A percentile compares a stretch with the other conserved stretches of the same genome.
Evolutionary conservation across 208 protist genomes (phyloP).

Genomic region (Trypanosoma platydactyli): DNA sequence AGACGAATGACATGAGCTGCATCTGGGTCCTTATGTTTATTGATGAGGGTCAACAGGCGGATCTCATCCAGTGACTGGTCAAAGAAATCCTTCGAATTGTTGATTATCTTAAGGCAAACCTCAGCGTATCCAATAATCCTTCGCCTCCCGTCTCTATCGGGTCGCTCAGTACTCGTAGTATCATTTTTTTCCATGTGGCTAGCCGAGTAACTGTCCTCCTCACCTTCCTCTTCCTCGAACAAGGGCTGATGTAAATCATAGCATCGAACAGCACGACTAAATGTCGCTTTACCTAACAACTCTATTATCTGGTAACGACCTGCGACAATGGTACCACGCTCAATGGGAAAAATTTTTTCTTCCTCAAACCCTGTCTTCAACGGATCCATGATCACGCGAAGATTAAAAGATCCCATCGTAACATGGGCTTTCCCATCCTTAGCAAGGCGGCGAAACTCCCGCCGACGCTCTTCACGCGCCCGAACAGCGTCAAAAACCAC

Average conservation of each 20-base stretch:
- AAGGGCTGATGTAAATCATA: slow-evolving; percentile 90
- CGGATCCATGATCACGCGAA: slow-evolving; percentile 91
- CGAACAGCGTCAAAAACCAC: slow-evolving; percentile 78
- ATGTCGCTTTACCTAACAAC: slow-evolving; percentile 94
- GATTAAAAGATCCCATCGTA: slow-evolving; percentile 89
- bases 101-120: slow-evolving; percentile 97
- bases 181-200: not conserved
- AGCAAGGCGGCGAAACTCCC: slow-evolving; percentile 63
- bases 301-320: slow-evolving; percentile 95
- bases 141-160: slow-evolving; percentile 21
- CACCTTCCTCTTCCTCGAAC: slow-evolving; percentile 48
- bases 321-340: slow-evolving; percentile 84
- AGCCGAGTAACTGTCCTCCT: slow-evolving; percentile 11
- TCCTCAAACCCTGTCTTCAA: slow-evolving; percentile 94
- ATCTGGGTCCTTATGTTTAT: slow-evolving; percentile 89
- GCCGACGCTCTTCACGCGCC: slow-evolving; percentile 64
- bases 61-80: slow-evolving; percentile 97
- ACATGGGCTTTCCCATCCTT: slow-evolving; percentile 62
- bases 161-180: not conserved
- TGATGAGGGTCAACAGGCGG: slow-evolving; percentile 93
- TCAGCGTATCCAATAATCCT: slow-evolving; percentile 65
- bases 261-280: slow-evolving; percentile 93
- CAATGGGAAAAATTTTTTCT: slow-evolving; percentile 92
- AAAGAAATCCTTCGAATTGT: slow-evolving; percentile 98
- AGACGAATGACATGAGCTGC: slow-evolving; percentile 89